Evolutionary conservation across 2,329 filamentous ascomycete genomes (phyloP).

Genomic region (Ophiostoma novo-ulmi): DNA sequence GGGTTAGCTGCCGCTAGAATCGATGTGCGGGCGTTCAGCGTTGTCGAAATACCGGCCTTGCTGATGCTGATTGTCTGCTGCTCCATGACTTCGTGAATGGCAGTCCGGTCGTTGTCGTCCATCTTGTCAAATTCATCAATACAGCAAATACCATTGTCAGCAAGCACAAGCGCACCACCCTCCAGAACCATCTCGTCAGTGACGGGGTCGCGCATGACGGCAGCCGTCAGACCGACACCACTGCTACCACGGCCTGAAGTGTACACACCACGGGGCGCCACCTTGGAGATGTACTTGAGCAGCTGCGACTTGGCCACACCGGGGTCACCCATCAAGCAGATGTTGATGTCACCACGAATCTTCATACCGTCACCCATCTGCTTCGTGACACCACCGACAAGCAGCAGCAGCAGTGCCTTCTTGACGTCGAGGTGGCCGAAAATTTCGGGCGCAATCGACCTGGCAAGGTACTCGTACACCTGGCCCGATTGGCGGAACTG

Average conservation of each 20-base stretch:
- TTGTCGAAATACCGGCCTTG: constrained; percentile 66
- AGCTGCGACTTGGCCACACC: constrained; percentile 99
- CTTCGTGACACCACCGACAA: constrained; percentile 94
- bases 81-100: constrained; percentile 85
- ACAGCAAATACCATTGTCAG: constrained; percentile 79
- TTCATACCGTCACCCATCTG: constrained; percentile 98
- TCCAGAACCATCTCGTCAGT: constrained; percentile 82
- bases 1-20: constrained; percentile 96
- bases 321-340: constrained; percentile 98
- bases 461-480: constrained; percentile 90
- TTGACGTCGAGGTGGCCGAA: constrained; percentile 96
- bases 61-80: constrained; percentile 83
- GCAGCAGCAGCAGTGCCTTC: constrained; percentile 88
- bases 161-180: constrained; percentile 71
- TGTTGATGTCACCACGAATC: constrained; percentile 97
- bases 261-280: constrained; percentile 86
- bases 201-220: constrained; percentile 77
- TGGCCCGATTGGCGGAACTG: constrained; percentile 79
- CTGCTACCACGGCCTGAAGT: constrained; percentile 76
- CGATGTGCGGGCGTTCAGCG: constrained; percentile 89
- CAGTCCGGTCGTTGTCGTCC: constrained; percentile 76
- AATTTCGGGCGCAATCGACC: constrained; percentile 96
- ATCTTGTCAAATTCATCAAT: constrained; percentile 89
- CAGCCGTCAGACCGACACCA: constrained; percentile 75
- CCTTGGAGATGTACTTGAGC: constrained; percentile 97